A percentile compares a stretch with the other conserved stretches of the same genome.
Evolutionary conservation across 1,284 basidiomycete species (phyloP).

Genomic region (Ceratobasidium theobromae): DNA sequence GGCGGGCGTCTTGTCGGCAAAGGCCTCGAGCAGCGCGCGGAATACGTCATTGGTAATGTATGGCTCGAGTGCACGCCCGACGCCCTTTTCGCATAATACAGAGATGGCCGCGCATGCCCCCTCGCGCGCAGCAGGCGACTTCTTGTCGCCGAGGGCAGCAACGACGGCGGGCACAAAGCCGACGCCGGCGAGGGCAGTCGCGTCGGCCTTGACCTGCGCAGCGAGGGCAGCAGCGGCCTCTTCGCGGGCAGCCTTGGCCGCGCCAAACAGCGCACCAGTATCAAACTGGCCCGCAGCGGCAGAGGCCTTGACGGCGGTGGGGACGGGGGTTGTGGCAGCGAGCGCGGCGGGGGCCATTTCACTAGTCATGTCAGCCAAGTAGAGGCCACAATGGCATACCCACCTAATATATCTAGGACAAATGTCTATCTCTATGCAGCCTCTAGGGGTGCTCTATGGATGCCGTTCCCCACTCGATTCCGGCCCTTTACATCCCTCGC

Average conservation of each 20-base stretch:
- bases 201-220: slow-evolving; percentile 78
- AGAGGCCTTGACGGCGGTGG: slow-evolving; percentile 40
- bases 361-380: slow-evolving; percentile 1
- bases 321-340: slow-evolving; percentile 35
- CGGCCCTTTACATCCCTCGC: too few species aligned
- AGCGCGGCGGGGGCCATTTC: slow-evolving; percentile 38
- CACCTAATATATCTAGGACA: background rate
- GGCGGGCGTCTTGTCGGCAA: slow-evolving; percentile 89
- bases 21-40: slow-evolving; percentile 83
- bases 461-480: too few species aligned
- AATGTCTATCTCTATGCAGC: too few species aligned
- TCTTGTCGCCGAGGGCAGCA: slow-evolving; percentile 91
- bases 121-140: slow-evolving; percentile 82
- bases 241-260: slow-evolving; percentile 73
- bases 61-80: slow-evolving; percentile 87
- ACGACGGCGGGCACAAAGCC: slow-evolving; percentile 79
- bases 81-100: slow-evolving; percentile 70
- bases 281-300: slow-evolving; percentile 47
- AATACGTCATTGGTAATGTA: slow-evolving; percentile 70
- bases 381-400: background rate
- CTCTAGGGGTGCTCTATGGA: too few species aligned
- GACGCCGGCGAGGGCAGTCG: slow-evolving; percentile 74
- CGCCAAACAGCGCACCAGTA: slow-evolving; percentile 64
- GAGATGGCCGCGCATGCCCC: slow-evolving; percentile 75
- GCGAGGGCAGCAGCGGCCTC: slow-evolving; percentile 71